Base-by-base conservation (phyloP, 2,329 filamentous ascomycete species). In the Cryphonectria naterciae region DNA sequence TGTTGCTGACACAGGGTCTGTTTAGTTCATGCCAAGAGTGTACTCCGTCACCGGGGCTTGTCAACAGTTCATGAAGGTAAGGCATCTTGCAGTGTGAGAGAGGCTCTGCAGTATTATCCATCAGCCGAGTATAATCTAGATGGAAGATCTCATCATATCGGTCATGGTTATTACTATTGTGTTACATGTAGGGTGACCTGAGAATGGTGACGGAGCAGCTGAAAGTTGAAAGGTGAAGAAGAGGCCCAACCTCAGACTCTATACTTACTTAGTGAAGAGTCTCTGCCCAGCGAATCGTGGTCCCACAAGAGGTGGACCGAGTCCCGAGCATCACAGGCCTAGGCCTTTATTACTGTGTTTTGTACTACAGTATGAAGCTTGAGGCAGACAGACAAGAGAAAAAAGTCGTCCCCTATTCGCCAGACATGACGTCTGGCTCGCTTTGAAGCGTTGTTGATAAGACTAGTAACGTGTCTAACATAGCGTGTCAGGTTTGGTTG, bases 391-490 rank as follows among this genome's bases (percentile, higher is more conserved):
- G 17, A 22, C 43, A 49, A 49, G 43, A 49, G 17, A 11, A 22
- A 22, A 22, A 22, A 2, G 1, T 8, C 43, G 37, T 7, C 37
- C 25, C 22, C 4, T 32, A 52, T 10, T 32, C 43, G 63, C 46
- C 32, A 19, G 43, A 28, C 63, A 49, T 54, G 28, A 46, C 46
- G 63, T 54, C 35, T 65, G 43, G 43, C 22, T 54, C 17, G 43
- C 63, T 19, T 5, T 35, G 63, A 52, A 39, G 63, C 28, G 32
- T 37, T 32, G 43, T 52, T 22, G 52, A 58, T 67, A 67, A 56
- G 52, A n/a, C 49, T 58, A 41, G 65, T 67, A 67, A 58, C 52
- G 7, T 67, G n/a, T 39, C 52, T 22, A 67, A 28, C 49, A 37
- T 56, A 10, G 65, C 65, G 52, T n/a, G 49, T n/a, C 52, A 56